Base-by-base conservation (phyloP, 1,139 yeast genomes). In the Yamadazyma dendronema region DNA sequence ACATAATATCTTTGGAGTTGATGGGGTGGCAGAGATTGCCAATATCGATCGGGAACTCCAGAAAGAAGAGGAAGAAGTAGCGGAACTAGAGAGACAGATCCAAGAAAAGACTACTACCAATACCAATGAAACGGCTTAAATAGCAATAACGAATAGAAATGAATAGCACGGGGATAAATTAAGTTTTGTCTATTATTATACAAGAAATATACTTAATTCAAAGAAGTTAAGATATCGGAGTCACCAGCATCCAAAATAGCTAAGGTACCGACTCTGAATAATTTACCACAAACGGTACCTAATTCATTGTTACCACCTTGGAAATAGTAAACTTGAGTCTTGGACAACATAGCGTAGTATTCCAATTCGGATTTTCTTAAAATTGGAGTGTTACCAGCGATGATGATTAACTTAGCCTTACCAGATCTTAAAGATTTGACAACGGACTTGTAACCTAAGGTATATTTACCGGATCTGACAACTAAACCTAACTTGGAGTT, bases 271-370 rank as follows among this genome's bases (percentile, higher is more conserved):
- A 92, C 98, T 81, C 97, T 90, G 97, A 94, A 92, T 68, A 92
- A 89, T 79, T 87, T 90, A 89, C 99, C 99, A 76, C 97, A 92
- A 60, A 96, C 96, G 64, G 99, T 94, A 81, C 98, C 97, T 68
- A 92, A 88, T 79, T 90, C 97, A 78, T 90, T 90, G 97, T 90
- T 90, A 76, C 97, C 96, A 80, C 97, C 98, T 77, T 86, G 95
- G 95, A 90, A 92, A 84, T 81, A 83, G 95, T 90, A 92, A 63
- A 92, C 96, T 68, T 81, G 83, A 71, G 97, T 88, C 88, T 90
- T 92, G 71, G 98, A 87, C 75, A 92, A 85, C 98, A 92, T 92
- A 66, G 98, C 97, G 90, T 94, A 94, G 85, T 92, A 92, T 84
- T 94, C 98, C 75, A 92, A 84, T 83, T 92, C 99, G 59, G 97